Evolutionary conservation across 2,329 filamentous ascomycete species (phyloP).

Genomic region (Didymella segeticola): DNA sequence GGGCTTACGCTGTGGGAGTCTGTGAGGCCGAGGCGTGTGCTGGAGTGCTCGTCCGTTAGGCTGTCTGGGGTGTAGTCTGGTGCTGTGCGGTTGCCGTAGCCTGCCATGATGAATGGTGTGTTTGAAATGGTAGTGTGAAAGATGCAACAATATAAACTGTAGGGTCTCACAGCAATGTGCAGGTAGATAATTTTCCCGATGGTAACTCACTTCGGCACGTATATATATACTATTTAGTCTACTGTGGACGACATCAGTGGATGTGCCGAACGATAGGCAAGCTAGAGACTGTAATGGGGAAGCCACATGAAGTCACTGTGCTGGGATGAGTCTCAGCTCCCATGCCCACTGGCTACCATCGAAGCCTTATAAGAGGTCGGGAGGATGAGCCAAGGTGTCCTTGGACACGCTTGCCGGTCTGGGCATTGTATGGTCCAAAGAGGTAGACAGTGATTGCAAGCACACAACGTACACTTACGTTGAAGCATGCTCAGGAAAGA

Average conservation of each 20-base stretch:
- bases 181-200: too few species aligned
- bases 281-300: background rate
- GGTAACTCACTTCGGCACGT: too few species aligned
- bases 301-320: constrained; percentile 42
- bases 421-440: background rate
- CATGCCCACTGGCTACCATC: background rate
- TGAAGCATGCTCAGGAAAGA: too few species aligned
- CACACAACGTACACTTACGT: too few species aligned
- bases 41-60: constrained; percentile 29
- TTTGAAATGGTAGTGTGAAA: too few species aligned
- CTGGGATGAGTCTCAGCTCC: constrained; percentile 3
- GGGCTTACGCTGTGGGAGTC: constrained; percentile 25
- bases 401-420: constrained; percentile 19
- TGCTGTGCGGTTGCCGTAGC: constrained; percentile 48
- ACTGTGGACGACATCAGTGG: too few species aligned
- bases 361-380: constrained; percentile 27
- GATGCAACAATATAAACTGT: too few species aligned
- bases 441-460: too few species aligned
- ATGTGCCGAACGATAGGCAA: background rate
- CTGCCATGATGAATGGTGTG: constrained; percentile 32
- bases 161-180: too few species aligned
- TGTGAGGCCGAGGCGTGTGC: constrained; percentile 37
- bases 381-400: constrained; percentile 29
- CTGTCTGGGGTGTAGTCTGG: constrained; percentile 24
- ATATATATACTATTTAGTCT: too few species aligned